Evolutionary conservation across 306 rosid genomes (phyloP), one percentile per base, ranked within the genome.

Genomic region (Senna siamea): DNA sequence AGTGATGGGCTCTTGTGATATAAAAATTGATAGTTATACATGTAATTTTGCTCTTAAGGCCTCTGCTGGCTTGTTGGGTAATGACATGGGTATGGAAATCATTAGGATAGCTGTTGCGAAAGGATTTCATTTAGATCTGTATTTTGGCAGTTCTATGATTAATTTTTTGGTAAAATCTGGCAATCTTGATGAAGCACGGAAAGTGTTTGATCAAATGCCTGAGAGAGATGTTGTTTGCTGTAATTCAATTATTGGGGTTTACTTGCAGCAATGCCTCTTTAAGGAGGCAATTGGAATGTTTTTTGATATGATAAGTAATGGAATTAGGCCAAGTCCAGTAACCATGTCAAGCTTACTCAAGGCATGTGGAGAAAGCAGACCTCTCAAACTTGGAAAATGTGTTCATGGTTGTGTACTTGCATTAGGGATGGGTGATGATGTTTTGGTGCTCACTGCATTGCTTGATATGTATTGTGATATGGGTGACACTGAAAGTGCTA

Each of bases 201-300:
- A 59, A 37, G 68, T 88, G 18, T 92, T 89, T 68, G 78, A 89
- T 76, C 70, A 37, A 71, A 86, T 88, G 85, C 63, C 37, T 5
- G 85, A 77, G 53, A 86, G 83, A 77, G 98, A 92, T 64, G 96
- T 84, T 67, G 92, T 88, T 6, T 88, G 92, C 52, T 92, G 96
- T 96, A 92, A 88, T 81, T 85, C 88, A 2, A 84, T 88, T 64
- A 92, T 89, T 28, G 85, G 88, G 53, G 96, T 89, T 32, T 92
- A 79, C 67, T 84, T 89, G 62, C 82, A 78, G 30, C 79, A 78
- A 48, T 5, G 75, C 60, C 80, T 68, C 59, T 80, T 85, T 58
- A 61, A 75, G 48, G 85, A 92, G 78, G 92, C 85, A 30, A 69
- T 89, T 80, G 38, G 18, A 54, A 32, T 86, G 81, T 89, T 89